These are phyloP conservation scores for Russula griseocarnosa DNA, from an alignment of 768 basidiomycete genomes.

Conservation along the genomic window DNA sequence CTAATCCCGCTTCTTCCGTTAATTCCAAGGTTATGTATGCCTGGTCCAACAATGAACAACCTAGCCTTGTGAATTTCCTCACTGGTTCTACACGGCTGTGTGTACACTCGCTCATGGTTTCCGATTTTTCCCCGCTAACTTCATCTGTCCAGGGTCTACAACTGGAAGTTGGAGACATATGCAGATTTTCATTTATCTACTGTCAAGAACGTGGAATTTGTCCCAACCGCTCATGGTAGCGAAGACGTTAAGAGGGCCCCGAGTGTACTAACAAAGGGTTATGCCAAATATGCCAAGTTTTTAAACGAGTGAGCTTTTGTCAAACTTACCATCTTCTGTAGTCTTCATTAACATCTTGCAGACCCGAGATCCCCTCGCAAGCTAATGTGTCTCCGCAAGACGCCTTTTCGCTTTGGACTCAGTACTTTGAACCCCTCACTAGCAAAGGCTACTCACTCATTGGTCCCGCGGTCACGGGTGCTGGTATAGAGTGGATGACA, in stretches of 20 bases:
- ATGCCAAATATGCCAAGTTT: conserved; percentile 41
- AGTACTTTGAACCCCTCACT: conserved; percentile 57
- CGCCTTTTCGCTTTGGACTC: conserved; percentile 55
- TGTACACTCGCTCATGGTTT: conserved; percentile 38
- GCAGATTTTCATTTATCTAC: background rate
- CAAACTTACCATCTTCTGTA: conserved; percentile 34
- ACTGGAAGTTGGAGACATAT: conserved; percentile 59
- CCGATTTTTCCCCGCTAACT: background rate
- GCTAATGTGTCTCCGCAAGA: conserved; percentile 51
- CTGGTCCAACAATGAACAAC: conserved; percentile 55
- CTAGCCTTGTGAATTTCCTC: conserved; percentile 49
- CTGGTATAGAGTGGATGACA: conserved; percentile 61
- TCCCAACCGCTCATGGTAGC: conserved; percentile 70
- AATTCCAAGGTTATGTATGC: conserved; percentile 55
- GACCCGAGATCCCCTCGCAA: conserved; percentile 38
- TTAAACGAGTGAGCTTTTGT: conserved; percentile 65
- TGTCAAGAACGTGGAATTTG: conserved; percentile 37
- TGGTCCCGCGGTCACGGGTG: conserved; percentile 64
- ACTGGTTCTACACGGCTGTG: conserved; percentile 36
- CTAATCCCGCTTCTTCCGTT: background rate
- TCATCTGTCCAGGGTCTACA: conserved; percentile 45
- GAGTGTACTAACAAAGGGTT: conserved; percentile 45
- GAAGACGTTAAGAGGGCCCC: conserved; percentile 49
- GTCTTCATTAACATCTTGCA: background rate
- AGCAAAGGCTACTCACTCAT: conserved; percentile 52